Percentiles rank a stretch among this genome's conserved stretches.
Evolutionary conservation across 225 moss, liverwort and hornwort species (phyloP).

Genomic region (Bryoerythrophyllum caledonicum): DNA sequence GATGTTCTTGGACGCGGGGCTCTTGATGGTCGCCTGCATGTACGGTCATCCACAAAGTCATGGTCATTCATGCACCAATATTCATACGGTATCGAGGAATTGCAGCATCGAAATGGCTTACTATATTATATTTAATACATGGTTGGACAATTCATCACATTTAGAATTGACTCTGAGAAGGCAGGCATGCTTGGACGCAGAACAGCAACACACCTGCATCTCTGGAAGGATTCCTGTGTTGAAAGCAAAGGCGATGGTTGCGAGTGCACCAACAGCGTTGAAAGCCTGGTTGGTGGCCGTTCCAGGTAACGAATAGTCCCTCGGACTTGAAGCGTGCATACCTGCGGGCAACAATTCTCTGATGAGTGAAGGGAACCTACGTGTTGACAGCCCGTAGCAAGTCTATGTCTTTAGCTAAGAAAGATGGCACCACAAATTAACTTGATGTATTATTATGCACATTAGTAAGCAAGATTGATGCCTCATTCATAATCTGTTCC

Average conservation of each 20-base stretch:
- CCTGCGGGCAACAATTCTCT: conserved; percentile 35
- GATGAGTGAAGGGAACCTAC: background rate
- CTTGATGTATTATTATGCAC: too few species aligned
- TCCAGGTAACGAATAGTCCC: conserved; percentile 42
- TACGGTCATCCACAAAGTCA: too few species aligned
- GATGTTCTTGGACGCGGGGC: conserved; percentile 40
- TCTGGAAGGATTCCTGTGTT: conserved; percentile 65
- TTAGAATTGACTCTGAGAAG: too few species aligned
- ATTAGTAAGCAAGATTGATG: too few species aligned
- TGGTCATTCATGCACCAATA: background rate
- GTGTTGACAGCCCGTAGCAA: background rate
- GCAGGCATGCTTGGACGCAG: background rate
- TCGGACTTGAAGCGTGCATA: background rate
- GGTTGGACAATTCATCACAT: background rate
- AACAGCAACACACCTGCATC: conserved; percentile 36
- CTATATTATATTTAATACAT: too few species aligned
- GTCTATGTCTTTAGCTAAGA: too few species aligned
- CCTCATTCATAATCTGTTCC: too few species aligned
- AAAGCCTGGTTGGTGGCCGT: too few species aligned
- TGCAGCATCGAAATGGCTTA: too few species aligned
- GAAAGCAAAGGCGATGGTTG: conserved; percentile 54
- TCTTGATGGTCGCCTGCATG: conserved; percentile 49
- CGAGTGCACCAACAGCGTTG: conserved; percentile 49
- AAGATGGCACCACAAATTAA: too few species aligned
- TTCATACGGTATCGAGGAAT: too few species aligned